phyloP scores from a whole-genome alignment of 192 early-diverging fungal species.

The Dimargaris verticillata region DNA sequence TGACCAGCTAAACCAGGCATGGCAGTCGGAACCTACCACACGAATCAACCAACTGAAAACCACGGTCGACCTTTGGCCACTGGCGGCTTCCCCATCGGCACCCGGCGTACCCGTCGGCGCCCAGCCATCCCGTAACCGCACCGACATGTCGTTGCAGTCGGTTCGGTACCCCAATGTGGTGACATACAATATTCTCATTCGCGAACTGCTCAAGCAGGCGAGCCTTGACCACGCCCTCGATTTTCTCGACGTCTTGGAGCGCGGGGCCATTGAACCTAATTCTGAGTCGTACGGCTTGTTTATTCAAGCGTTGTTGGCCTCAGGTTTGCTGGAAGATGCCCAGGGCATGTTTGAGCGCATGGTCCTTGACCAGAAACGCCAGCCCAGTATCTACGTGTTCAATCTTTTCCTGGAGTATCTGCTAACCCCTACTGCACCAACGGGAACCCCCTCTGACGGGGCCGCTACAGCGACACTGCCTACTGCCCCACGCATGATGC shows the following conservation, averaged over 20 bases:
- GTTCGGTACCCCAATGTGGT: slow-evolving; percentile 9
- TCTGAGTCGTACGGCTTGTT: background rate
- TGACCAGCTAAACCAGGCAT: background rate
- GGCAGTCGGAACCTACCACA: background rate
- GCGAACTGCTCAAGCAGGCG: background rate
- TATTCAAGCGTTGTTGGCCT: background rate
- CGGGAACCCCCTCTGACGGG: no score
- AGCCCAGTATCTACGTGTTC: background rate
- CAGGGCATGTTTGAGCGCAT: background rate
- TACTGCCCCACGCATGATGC: no score
- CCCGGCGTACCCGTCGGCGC: background rate
- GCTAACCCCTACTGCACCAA: no score
- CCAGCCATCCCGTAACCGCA: background rate
- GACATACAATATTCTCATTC: slow-evolving; percentile 9
- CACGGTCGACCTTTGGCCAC: background rate
- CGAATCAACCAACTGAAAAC: background rate
- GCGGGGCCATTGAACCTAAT: background rate
- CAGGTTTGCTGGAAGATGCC: background rate
- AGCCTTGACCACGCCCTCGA: background rate
- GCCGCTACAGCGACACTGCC: no score
- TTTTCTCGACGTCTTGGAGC: background rate
- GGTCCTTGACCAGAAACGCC: background rate
- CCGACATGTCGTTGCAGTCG: background rate
- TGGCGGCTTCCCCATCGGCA: background rate
- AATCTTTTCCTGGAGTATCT: background rate